These are phyloP conservation scores for Rutstroemia sp. DNA, from an alignment of 2,329 filamentous ascomycete species.

Conservation along the genomic window DNA sequence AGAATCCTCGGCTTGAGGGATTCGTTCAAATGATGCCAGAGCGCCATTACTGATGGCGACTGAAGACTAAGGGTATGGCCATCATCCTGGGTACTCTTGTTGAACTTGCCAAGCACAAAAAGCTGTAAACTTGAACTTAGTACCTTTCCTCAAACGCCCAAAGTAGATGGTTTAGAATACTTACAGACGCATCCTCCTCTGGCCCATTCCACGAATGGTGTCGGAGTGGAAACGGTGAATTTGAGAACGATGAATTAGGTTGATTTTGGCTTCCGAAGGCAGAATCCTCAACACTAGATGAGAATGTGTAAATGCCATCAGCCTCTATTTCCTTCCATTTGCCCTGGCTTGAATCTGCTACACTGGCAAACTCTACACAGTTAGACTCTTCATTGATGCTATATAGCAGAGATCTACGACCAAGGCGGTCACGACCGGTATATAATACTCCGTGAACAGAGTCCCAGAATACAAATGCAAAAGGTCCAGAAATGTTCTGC, in stretches of 20 bases:
- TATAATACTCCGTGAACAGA: conserved; percentile 53
- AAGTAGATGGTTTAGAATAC: background rate
- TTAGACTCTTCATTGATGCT: conserved; percentile 35
- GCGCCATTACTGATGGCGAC: conserved; percentile 43
- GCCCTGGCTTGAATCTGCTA: conserved; percentile 46
- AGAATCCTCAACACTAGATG: conserved; percentile 10
- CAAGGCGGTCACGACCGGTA: conserved; percentile 82
- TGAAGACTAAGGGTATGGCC: conserved; percentile 29
- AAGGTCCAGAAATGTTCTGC: conserved; percentile 67
- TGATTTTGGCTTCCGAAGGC: background rate
- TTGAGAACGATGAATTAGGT: background rate
- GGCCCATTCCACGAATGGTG: conserved; percentile 12
- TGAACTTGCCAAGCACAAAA: conserved; percentile 25
- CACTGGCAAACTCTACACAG: conserved; percentile 59
- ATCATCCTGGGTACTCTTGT: conserved; percentile 32
- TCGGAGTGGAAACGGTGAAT: conserved; percentile 9
- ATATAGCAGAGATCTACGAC: conserved; percentile 72
- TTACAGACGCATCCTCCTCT: background rate
- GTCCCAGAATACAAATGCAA: conserved; percentile 83
- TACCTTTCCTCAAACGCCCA: background rate
- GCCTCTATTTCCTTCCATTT: conserved; percentile 78
- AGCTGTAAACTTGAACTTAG: background rate
- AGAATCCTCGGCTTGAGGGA: conserved; percentile 59
- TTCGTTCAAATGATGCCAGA: conserved; percentile 48
- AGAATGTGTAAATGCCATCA: conserved; percentile 60